Conservation (phyloP, 2,329 filamentous ascomycete genomes). For the Penicillium occitanis region DNA sequence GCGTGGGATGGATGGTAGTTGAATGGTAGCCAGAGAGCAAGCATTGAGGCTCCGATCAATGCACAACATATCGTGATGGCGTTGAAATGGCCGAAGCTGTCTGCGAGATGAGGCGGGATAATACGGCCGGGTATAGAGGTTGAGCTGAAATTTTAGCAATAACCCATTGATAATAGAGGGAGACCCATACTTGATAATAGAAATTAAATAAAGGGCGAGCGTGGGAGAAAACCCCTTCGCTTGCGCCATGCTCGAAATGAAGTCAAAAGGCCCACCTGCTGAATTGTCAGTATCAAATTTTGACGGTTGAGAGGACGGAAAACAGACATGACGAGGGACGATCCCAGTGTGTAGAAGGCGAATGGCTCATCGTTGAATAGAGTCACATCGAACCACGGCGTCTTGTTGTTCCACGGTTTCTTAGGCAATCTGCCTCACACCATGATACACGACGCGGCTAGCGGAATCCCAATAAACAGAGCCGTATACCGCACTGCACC, state of each 20-base stretch:
- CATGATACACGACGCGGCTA: slow-evolving; percentile 25
- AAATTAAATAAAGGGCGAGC: slow-evolving; percentile 29
- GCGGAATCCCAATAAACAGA: slow-evolving; percentile 26
- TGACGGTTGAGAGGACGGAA: background rate
- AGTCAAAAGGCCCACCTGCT: slow-evolving; percentile 31
- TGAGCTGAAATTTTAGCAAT: slow-evolving; percentile 21
- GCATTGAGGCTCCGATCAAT: slow-evolving; percentile 24
- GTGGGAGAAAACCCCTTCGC: slow-evolving; percentile 24
- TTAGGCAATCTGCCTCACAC: slow-evolving; percentile 29
- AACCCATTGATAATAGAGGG: background rate
- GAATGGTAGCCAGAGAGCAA: slow-evolving; percentile 33
- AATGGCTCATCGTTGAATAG: slow-evolving; percentile 31
- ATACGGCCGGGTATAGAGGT: slow-evolving; percentile 31
- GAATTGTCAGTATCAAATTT: background rate
- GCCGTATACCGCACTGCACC: slow-evolving; percentile 28
- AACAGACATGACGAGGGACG: slow-evolving; percentile 30
- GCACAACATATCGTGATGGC: slow-evolving; percentile 24
- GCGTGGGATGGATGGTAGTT: slow-evolving; percentile 30
- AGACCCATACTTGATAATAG: slow-evolving; percentile 29
- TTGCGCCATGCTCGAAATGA: slow-evolving; percentile 25
- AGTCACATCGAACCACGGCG: slow-evolving; percentile 30
- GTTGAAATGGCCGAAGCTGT: slow-evolving; percentile 32
- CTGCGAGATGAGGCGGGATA: slow-evolving; percentile 28
- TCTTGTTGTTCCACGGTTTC: slow-evolving; percentile 31
- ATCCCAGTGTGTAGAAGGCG: slow-evolving; percentile 28